Evolutionary conservation across 1,139 yeast genomes (phyloP).

Genomic region (Nakaseomyces uthaithaninus): DNA sequence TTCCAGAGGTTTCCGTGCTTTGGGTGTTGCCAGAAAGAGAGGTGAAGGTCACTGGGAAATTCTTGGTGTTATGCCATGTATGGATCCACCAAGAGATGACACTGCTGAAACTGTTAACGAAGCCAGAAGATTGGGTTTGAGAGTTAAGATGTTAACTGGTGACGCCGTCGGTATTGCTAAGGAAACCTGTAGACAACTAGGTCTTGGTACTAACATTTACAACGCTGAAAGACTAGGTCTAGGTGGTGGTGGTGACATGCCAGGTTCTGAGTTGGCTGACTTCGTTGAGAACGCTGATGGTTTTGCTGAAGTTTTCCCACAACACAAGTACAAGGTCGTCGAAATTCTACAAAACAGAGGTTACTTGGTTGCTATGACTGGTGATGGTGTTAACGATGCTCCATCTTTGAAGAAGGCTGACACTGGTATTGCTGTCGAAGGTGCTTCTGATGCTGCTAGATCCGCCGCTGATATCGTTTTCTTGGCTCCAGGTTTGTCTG

Average conservation of each 20-base stretch:
- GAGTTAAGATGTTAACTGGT: conserved; percentile 98
- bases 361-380: conserved; percentile 96
- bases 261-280: conserved; percentile 93
- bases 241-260: conserved; percentile 94
- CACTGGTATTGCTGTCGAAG: conserved; percentile 96
- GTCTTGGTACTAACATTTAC: conserved; percentile 93
- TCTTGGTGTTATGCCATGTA: conserved; percentile 96
- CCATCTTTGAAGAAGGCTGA: conserved; percentile 95
- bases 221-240: conserved; percentile 95
- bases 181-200: conserved; percentile 97
- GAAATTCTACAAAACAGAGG: conserved; percentile 53
- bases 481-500: conserved; percentile 94
- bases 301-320: conserved; percentile 96
- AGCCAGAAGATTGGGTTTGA: conserved; percentile 88
- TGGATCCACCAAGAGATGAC: conserved; percentile 98
- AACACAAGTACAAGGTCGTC: conserved; percentile 78
- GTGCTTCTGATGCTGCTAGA: conserved; percentile 94
- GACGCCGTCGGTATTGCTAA: conserved; percentile 98
- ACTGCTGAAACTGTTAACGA: conserved; percentile 93
- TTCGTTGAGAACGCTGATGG: conserved; percentile 95
- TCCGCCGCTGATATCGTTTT: conserved; percentile 95
- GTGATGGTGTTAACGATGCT: conserved; percentile 97
- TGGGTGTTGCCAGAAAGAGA: conserved; percentile 98
- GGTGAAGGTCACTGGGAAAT: conserved; percentile 99
- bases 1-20: conserved; percentile 96